These are phyloP conservation scores for Linnemannia elongata DNA, from an alignment of 192 early-diverging fungal genomes.

Conservation along the genomic window DNA sequence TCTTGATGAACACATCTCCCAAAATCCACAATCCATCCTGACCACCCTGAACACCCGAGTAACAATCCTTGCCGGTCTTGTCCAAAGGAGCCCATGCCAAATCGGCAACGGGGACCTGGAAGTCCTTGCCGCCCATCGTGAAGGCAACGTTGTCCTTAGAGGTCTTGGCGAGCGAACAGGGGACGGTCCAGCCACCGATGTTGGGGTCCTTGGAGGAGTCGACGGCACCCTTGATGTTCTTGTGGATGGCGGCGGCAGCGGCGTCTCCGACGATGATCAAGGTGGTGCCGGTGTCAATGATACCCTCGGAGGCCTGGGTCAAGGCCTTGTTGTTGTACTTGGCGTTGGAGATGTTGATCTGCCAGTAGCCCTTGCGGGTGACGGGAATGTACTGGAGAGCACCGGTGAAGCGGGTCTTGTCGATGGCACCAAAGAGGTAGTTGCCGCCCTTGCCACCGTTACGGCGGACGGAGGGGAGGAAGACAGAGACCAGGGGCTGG, in stretches of 20 bases:
- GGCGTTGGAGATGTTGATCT: conserved; percentile 60
- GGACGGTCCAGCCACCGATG: conserved; percentile 9
- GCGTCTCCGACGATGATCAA: conserved; percentile 66
- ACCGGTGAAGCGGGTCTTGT: conserved; percentile 60
- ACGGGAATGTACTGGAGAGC: conserved; percentile 65
- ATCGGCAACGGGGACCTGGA: conserved; percentile 43
- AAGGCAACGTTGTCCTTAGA: conserved; percentile 29
- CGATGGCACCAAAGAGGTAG: conserved; percentile 68
- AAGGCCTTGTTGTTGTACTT: conserved; percentile 44
- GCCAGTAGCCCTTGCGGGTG: conserved; percentile 65
- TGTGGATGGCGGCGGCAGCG: conserved; percentile 64
- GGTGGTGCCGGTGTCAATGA: conserved; percentile 77
- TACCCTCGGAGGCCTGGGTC: conserved; percentile 42
- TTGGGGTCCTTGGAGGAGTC: conserved; percentile 3
- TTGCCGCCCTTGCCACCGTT: conserved; percentile 59
- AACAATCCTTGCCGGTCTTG: background rate
- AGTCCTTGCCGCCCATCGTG: conserved; percentile 50
- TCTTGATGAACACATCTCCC: conserved; percentile 75
- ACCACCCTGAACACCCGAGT: conserved; percentile 46
- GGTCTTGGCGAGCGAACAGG: conserved; percentile 12
- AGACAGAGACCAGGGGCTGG: conserved; percentile 72
- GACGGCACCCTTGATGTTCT: conserved; percentile 14
- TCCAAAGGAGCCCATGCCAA: conserved; percentile 35
- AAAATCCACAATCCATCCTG: conserved; percentile 58
- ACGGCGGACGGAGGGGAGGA: conserved; percentile 63